Conservation (phyloP, 441 rosid species). For the Monsonia emarginata region DNA sequence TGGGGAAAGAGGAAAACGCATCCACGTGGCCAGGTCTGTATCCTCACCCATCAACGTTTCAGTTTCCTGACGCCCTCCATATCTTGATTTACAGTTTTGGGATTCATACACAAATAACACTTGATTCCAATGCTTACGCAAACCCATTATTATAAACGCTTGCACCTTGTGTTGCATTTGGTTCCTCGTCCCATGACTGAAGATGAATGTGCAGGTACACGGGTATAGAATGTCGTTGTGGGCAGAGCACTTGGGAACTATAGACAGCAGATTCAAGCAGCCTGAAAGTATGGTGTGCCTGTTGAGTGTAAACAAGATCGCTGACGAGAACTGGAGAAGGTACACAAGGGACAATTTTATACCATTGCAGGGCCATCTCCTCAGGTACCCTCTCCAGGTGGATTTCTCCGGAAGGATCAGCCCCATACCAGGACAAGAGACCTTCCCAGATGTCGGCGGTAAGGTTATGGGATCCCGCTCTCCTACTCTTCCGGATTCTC, state of each 20-base stretch:
- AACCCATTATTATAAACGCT: no score
- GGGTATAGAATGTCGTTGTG: constrained; percentile 95
- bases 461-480: constrained; percentile 11
- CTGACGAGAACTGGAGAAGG: constrained; percentile 61
- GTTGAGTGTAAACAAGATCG: constrained; percentile 44
- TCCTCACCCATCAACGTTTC: no score
- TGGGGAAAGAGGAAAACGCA: constrained; percentile 53
- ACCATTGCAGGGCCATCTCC: constrained; percentile 75
- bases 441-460: constrained; percentile 87
- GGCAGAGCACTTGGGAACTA: constrained; percentile 73
- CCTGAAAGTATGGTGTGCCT: constrained; percentile 81
- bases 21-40: constrained; percentile 81
- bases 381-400: constrained; percentile 79
- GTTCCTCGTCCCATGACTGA: no score
- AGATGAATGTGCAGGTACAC: constrained; percentile 36
- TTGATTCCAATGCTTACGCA: no score
- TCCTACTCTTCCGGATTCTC: not conserved
- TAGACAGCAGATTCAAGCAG: constrained; percentile 52
- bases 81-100: no score
- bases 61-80: no score
- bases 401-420: constrained; percentile 73
- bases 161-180: no score
- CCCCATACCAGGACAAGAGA: constrained; percentile 55
- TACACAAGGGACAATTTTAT: constrained; percentile 54
- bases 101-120: no score